Conservation (phyloP, 1,284 basidiomycete species). For the Vanrija humicola region DNA sequence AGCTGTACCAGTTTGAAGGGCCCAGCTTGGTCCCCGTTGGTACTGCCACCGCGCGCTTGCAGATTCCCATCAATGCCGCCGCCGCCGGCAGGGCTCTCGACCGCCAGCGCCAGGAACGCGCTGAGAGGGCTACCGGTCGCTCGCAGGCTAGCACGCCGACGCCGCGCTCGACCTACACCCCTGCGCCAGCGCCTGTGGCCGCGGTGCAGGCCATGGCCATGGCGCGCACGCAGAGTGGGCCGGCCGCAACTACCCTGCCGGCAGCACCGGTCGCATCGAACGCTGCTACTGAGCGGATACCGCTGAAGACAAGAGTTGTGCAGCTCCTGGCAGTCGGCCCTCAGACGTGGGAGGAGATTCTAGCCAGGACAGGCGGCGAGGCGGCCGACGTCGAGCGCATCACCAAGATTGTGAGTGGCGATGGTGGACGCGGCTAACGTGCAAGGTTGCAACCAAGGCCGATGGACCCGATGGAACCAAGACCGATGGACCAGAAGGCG, state of each 20-base stretch:
- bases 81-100: slow-evolving; percentile 25
- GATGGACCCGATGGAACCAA: neutral
- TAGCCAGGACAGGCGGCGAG: slow-evolving; percentile 28
- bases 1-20: slow-evolving; percentile 22
- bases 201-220: neutral
- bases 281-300: slow-evolving; percentile 19
- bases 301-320: slow-evolving; percentile 44
- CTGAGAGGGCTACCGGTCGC: slow-evolving; percentile 25
- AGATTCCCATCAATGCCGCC: slow-evolving; percentile 26
- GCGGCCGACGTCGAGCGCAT: slow-evolving; percentile 39
- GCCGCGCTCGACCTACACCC: neutral
- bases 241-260: slow-evolving; percentile 4
- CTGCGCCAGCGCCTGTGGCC: neutral
- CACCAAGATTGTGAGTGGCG: slow-evolving; percentile 36
- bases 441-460: slow-evolving; percentile 5
- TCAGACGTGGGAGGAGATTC: slow-evolving; percentile 25
- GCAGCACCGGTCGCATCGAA: too few relatives aligned
- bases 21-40: slow-evolving; percentile 21
- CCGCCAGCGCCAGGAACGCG: slow-evolving; percentile 25
- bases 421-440: neutral
- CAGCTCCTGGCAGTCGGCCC: slow-evolving; percentile 41
- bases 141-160: neutral
- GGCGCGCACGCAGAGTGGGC: slow-evolving; percentile 15
- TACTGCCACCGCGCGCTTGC: slow-evolving; percentile 37
- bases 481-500: neutral